A percentile compares a stretch with the other conserved stretches of the same genome.
phyloP scores from a whole-genome alignment of 1,139 yeast genomes.

The Meyerozyma athensensis region DNA sequence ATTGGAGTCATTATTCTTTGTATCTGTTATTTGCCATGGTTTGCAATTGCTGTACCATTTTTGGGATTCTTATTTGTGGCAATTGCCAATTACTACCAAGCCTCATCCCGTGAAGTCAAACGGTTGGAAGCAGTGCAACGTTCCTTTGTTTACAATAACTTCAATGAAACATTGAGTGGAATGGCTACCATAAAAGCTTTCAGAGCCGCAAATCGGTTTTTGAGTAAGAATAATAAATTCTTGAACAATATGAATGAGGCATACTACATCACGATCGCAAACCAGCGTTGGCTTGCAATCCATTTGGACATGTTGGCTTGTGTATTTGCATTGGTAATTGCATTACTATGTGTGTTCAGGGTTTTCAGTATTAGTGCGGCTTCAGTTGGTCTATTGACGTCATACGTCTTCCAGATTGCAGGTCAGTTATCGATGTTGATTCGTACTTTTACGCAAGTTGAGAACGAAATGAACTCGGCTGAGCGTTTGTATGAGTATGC shows the following conservation, averaged over 20 bases:
- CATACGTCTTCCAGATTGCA: slow-evolving; percentile 42
- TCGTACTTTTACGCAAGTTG: slow-evolving; percentile 43
- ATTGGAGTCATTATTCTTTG: slow-evolving; percentile 41
- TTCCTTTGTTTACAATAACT: slow-evolving; percentile 42
- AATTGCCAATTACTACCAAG: slow-evolving; percentile 38
- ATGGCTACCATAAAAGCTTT: slow-evolving; percentile 41
- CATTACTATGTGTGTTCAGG: slow-evolving; percentile 37
- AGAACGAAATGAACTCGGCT: slow-evolving; percentile 45
- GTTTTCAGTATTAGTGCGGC: slow-evolving; percentile 39
- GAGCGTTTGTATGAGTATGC: slow-evolving; percentile 44
- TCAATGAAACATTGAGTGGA: slow-evolving; percentile 43
- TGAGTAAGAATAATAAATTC: slow-evolving; percentile 31
- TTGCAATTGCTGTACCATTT: slow-evolving; percentile 43
- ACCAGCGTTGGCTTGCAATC: slow-evolving; percentile 43
- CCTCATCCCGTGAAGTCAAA: slow-evolving; percentile 41
- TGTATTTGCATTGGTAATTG: slow-evolving; percentile 34
- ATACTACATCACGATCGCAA: slow-evolving; percentile 36
- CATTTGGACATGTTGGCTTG: slow-evolving; percentile 39
- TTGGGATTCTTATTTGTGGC: slow-evolving; percentile 27
- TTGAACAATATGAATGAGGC: slow-evolving; percentile 43
- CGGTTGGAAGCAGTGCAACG: slow-evolving; percentile 42
- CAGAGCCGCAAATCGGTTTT: slow-evolving; percentile 26
- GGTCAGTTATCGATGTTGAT: slow-evolving; percentile 39
- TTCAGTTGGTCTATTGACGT: slow-evolving; percentile 40
- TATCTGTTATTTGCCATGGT: slow-evolving; percentile 42